phyloP scores from a whole-genome alignment of 495 filamentous ascomycete genomes.

The Talaromyces borbonicus region DNA sequence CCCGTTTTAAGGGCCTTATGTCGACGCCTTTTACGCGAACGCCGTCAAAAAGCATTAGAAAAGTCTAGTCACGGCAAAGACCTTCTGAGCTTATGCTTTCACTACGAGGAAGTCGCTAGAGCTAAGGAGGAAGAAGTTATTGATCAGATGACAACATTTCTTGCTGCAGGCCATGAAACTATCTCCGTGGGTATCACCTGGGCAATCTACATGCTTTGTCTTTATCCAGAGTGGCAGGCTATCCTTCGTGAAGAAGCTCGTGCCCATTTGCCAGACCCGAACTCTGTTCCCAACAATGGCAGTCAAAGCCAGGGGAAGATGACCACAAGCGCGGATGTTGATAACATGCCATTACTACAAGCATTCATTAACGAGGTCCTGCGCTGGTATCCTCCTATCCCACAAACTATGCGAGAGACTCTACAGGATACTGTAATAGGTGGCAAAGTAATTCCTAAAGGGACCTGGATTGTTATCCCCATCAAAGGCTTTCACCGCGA shows the following conservation, averaged over 20 bases:
- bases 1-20: neutral
- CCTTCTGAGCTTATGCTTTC: neutral
- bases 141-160: neutral
- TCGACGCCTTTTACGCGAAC: neutral
- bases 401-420: conserved; percentile 19
- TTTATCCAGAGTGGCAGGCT: neutral
- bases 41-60: neutral
- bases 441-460: conserved; percentile 22
- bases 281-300: neutral
- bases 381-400: conserved; percentile 22
- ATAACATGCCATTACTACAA: conserved; percentile 24
- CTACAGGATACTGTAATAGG: conserved; percentile 18
- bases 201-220: neutral
- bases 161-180: neutral
- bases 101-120: neutral
- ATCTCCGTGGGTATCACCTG: neutral
- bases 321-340: conserved; percentile 37
- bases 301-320: conserved; percentile 10
- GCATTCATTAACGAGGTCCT: conserved; percentile 22
- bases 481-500: conserved; percentile 24
- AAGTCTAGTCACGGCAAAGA: neutral
- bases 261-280: neutral
- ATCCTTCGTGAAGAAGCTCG: neutral
- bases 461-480: conserved; percentile 21
- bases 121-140: neutral